Conservation (phyloP, 768 basidiomycete genomes). For the Strobilomyces confusus region DNA sequence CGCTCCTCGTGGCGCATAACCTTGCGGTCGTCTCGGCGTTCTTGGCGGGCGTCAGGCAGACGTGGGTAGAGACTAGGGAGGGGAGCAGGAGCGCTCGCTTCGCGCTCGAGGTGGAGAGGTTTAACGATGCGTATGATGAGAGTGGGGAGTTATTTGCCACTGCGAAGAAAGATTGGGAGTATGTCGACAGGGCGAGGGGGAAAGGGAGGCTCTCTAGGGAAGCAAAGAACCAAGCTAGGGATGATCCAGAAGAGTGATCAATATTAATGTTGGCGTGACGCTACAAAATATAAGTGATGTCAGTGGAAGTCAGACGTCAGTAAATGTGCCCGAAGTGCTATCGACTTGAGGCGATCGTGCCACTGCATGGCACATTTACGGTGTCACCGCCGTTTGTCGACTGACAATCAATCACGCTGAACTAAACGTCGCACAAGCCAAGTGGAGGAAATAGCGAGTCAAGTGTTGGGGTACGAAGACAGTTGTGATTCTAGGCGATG, state of each 20-base stretch:
- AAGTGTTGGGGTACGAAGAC: constrained; percentile 6
- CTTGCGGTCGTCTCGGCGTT: constrained; percentile 63
- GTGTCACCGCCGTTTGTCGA: no score
- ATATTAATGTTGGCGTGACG: neutral
- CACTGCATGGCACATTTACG: neutral
- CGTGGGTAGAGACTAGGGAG: constrained; percentile 17
- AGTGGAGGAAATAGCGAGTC: neutral
- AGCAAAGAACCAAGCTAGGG: constrained; percentile 36
- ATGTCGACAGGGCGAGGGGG: constrained; percentile 66
- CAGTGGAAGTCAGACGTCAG: neutral
- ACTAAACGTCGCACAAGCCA: neutral
- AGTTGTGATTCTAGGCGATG: constrained; percentile 16
- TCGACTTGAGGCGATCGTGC: no score
- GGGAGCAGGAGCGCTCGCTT: constrained; percentile 23
- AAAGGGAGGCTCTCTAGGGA: constrained; percentile 73
- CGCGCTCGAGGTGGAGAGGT: constrained; percentile 46
- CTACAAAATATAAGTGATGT: neutral
- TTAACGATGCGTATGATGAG: constrained; percentile 51
- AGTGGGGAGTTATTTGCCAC: constrained; percentile 42
- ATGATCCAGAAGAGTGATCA: neutral
- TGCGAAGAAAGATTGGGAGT: constrained; percentile 55
- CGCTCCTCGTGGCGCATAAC: constrained; percentile 74
- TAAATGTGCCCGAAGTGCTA: neutral
- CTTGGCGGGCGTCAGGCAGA: constrained; percentile 51
- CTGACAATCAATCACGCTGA: neutral